Evolutionary conservation across 2,329 filamentous ascomycete species (phyloP), one percentile per base, ranked within the genome.

Genomic region (Beauveria brongniartii): DNA sequence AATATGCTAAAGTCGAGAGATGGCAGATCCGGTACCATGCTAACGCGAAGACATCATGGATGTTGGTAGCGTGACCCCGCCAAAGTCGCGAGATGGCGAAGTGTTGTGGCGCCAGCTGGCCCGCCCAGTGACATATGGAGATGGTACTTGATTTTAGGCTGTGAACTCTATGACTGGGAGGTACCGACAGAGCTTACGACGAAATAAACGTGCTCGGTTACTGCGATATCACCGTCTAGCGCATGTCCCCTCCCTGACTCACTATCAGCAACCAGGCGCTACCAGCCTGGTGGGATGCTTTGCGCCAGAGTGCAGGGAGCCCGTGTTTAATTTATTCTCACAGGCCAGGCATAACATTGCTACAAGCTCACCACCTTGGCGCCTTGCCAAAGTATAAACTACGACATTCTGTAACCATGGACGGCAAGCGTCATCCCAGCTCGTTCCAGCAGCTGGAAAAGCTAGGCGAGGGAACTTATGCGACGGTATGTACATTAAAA

Each of bases 391-490:
- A 30, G 14, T 16, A 5, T 1, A 24, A 3, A 22, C 30, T 24
- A 14, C 53, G n/a, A 22, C 62, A 54, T 52, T 40, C 34, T 44
- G 28, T 43, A 37, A 54, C 2, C 14, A 97, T 97, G 93, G 93
- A 97, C 77, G 90, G 90, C 71, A 90, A 95, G 74, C 82, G 90
- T 70, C 91, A 97, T 71, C 92, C 93, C 61, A 96, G 90, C 78
- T 97, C 93, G 64, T 99, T 99, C 81, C 93, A 97, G 83, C 94
- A 97, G 86, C 84, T 97, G 74, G 94, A 99, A 78, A 99, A 93
- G 89, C 84, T 99, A 67, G 94, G 94, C 70, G 94, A 99, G 80
- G 94, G 94, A 64, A 99, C 94, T 37, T 99, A 99, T 84, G 94
- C 94, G 40, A 99, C 94, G 40, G 94, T 96, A 81, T 70, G 86